A percentile compares a stretch with the other conserved stretches of the same genome.
phyloP scores from a whole-genome alignment of 495 filamentous ascomycete species.

The Tuber brumale region DNA sequence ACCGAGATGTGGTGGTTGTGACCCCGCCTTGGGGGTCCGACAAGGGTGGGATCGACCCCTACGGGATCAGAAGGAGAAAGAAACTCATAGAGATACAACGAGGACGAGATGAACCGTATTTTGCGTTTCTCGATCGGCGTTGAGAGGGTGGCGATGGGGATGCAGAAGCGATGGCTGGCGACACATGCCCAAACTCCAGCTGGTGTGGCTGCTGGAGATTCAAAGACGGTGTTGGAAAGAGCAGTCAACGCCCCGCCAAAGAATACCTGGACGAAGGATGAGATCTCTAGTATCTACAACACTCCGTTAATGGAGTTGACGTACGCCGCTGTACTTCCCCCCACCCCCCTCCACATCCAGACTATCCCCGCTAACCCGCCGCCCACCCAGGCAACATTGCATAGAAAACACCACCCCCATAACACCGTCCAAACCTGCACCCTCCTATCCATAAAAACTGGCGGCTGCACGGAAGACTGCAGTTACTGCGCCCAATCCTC shows the following conservation, averaged over 20 bases:
- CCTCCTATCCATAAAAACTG: conserved; percentile 92
- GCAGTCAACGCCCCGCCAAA: conserved; percentile 30
- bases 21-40: background rate
- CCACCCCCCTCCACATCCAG: background rate
- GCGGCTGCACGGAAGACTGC: conserved; percentile 81
- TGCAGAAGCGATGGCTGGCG: background rate
- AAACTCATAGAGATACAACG: background rate
- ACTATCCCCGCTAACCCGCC: conserved; percentile 9
- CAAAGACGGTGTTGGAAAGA: background rate
- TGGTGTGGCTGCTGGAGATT: background rate
- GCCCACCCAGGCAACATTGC: conserved; percentile 56
- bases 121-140: background rate
- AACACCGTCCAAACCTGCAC: conserved; percentile 79
- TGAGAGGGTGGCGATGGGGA: background rate
- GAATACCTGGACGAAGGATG: conserved; percentile 69
- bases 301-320: conserved; percentile 70
- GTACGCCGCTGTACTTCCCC: conserved; percentile 58
- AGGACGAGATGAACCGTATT: background rate
- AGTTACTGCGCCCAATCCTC: conserved; percentile 83
- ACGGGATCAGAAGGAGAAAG: background rate
- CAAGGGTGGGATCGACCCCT: background rate
- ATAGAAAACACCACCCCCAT: conserved; percentile 75
- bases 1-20: background rate
- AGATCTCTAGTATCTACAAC: conserved; percentile 68
- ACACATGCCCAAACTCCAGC: background rate